These are phyloP conservation scores for Juncus inflexus DNA, from an alignment of 176 grass and related monocot species.

Conservation along the genomic window DNA sequence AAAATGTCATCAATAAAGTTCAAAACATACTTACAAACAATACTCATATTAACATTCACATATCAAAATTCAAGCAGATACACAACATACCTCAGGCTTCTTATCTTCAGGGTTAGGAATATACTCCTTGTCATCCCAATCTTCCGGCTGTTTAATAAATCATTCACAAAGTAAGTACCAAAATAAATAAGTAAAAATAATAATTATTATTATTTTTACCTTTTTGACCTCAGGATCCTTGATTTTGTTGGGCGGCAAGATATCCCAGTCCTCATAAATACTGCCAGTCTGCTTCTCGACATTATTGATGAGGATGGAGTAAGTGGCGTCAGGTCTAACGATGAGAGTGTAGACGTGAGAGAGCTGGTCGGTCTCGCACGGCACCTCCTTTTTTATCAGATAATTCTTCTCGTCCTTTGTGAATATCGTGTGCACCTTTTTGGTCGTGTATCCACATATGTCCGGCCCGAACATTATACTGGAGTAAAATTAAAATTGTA, in stretches of 20 bases:
- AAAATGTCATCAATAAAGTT: no score
- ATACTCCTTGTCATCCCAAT: conserved; percentile 95
- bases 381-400: conserved; percentile 44
- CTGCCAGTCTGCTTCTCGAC: conserved; percentile 38
- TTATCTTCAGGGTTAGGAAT: conserved; percentile 86
- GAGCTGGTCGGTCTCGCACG: conserved; percentile 47
- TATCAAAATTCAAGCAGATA: background rate
- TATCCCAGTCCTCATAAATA: conserved; percentile 44
- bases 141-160: conserved; percentile 58
- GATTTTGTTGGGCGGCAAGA: conserved; percentile 47
- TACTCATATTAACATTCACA: background rate
- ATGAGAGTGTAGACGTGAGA: conserved; percentile 49
- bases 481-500: conserved; percentile 14
- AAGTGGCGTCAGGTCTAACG: conserved; percentile 39
- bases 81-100: conserved; percentile 67
- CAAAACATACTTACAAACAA: no score
- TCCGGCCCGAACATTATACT: conserved; percentile 98
- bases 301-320: conserved; percentile 46
- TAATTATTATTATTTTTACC: no score
- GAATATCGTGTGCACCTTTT: conserved; percentile 66
- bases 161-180: no score
- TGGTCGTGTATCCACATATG: conserved; percentile 92
- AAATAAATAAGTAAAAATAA: conserved; percentile 8
- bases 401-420: conserved; percentile 39
- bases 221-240: conserved; percentile 46